Evolutionary conservation across 257 asterid genomes (phyloP).

Genomic region (Dorcoceras hygrometricum): DNA sequence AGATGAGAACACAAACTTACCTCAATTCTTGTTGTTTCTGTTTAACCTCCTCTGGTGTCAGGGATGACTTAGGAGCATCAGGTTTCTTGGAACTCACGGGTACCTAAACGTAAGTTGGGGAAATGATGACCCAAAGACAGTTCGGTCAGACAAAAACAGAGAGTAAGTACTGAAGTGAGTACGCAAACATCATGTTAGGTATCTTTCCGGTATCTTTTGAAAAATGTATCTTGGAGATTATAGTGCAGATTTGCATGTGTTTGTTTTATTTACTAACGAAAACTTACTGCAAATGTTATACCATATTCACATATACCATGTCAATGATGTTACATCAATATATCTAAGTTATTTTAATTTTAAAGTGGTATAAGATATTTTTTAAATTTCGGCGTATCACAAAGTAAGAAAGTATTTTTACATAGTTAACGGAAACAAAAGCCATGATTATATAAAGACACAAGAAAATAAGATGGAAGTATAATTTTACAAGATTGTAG

Average conservation of each 20-base stretch:
- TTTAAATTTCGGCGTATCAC: no score
- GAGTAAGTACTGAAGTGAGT: background rate
- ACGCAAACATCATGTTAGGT: background rate
- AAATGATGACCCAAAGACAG: conserved; percentile 2
- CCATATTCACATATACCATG: no score
- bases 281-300: background rate
- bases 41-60: conserved; percentile 81
- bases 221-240: background rate
- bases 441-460: background rate
- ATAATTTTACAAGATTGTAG: background rate
- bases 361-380: background rate
- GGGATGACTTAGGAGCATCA: conserved; percentile 65
- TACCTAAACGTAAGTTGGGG: conserved; percentile 44
- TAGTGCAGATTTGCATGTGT: background rate
- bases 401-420: no score
- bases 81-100: conserved; percentile 52
- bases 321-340: background rate
- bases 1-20: conserved; percentile 31
- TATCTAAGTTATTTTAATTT: background rate
- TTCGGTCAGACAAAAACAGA: conserved; percentile 18
- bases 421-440: background rate
- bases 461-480: background rate
- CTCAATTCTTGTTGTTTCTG: conserved; percentile 70
- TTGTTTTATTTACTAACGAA: no score
- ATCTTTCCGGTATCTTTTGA: background rate